Conservation (phyloP, 371 early-diverging fungal species). For the Actinomucor elegans region DNA sequence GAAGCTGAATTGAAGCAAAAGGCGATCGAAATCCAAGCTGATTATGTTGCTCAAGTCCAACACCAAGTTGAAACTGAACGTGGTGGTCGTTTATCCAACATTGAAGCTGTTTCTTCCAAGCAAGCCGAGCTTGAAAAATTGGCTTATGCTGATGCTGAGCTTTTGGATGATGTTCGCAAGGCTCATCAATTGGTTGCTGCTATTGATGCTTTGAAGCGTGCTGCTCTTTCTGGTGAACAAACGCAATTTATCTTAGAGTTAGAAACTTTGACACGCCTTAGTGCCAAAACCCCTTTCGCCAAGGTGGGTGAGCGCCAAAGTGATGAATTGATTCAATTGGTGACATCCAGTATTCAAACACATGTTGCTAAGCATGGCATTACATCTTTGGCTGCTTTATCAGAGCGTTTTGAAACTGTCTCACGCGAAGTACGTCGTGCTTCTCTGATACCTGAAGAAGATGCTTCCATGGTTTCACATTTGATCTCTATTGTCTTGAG, state of each 20-base stretch:
- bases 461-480: slow-evolving; percentile 80
- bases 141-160: slow-evolving; percentile 60
- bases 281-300: slow-evolving; percentile 44
- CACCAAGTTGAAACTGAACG: slow-evolving; percentile 87
- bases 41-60: slow-evolving; percentile 69
- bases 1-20: slow-evolving; percentile 48
- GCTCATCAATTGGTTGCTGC: slow-evolving; percentile 58
- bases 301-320: slow-evolving; percentile 49
- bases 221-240: slow-evolving; percentile 38
- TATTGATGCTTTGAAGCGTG: slow-evolving; percentile 54
- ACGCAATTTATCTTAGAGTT: slow-evolving; percentile 74
- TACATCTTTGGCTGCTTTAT: slow-evolving; percentile 70
- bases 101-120: slow-evolving; percentile 78
- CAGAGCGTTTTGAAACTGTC: slow-evolving; percentile 72
- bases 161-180: slow-evolving; percentile 54
- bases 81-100: slow-evolving; percentile 82
- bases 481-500: slow-evolving; percentile 74
- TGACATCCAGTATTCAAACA: slow-evolving; percentile 64
- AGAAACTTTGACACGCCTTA: slow-evolving; percentile 47
- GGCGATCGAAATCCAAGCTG: slow-evolving; percentile 54
- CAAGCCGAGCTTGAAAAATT: slow-evolving; percentile 73
- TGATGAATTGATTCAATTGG: slow-evolving; percentile 67
- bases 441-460: slow-evolving; percentile 86
- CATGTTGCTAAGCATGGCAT: slow-evolving; percentile 67
- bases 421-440: slow-evolving; percentile 75